Base-by-base conservation (phyloP, 2,329 filamentous ascomycete species). In the Fusarium ambrosium region DNA sequence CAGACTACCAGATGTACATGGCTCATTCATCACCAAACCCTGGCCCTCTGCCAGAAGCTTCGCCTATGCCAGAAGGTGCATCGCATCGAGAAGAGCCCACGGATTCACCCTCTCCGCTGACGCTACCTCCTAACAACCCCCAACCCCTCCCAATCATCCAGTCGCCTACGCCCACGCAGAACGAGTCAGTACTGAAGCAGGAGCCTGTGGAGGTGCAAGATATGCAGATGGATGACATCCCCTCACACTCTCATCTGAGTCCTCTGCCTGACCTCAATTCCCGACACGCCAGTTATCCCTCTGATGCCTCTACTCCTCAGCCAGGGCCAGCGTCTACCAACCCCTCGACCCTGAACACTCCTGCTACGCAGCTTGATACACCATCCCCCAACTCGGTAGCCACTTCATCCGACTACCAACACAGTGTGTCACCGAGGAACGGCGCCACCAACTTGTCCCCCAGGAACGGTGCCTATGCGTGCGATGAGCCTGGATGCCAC, bases 311-410 rank as follows among this genome's bases (percentile, higher is more conserved):
- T 3, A 86, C 86, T 4, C 85, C 85, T 6, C 81, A 83, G 18
- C 82, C 80, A 14, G 80, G 82, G 9, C 79, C 81, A n/a, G 70
- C 82, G 13, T 85, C 85, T 36, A 85, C 85, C 4, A 84, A 82
- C 4, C 79, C 80, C 1, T 86, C 85, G 4, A 82, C 82, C 8
- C 80, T 86, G 43, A 86, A 84, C 65, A 88, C 87, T 4, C 87
- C 87, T 16, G 86, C 86, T 37, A 88, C 87, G 10, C 84, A 85
- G 53, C 77, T 87, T 8, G 82, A 83, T 51, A 86, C 82, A 1
- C 82, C 83, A 2, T 85, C 86, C 18, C 85, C 86, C 3, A 77
- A 81, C 58, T 86, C 85, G 1, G 76, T 39, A 6, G 36, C 79
- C 7, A 65, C 53, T 45, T 81, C 66, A 18, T 81, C 83, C 22